Evolutionary conservation across 208 protist genomes (phyloP), one percentile per base, ranked within the genome.

Genomic region (Leishmania braziliensis): DNA sequence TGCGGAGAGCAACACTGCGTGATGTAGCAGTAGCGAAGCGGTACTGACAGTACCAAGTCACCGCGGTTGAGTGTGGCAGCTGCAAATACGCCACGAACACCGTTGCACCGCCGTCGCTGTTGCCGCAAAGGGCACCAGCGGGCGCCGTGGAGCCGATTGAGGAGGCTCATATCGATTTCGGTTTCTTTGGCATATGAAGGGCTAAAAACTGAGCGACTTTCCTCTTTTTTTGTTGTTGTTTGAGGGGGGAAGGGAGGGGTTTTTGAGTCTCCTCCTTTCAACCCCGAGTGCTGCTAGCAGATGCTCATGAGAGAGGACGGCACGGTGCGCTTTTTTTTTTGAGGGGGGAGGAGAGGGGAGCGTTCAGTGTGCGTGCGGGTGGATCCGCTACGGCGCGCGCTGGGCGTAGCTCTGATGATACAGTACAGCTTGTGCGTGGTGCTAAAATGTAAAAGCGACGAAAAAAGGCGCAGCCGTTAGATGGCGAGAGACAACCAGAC

Each of bases 51-150:
- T 2, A 96, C 54, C 20, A 92, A 48, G 46, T 82, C 88, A 3
- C 94, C 92, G 18, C 82, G 77, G 26, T 66, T 29, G 16, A 95
- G 77, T 16, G 78, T 68, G 0, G 83, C 77, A 36, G 62, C 71
- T 0, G 87, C 62, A 23, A 93, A 88, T 5, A 97, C 29, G 18
- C 94, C 92, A 51, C 92, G 91, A 23, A 97, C 85, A 14, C 92
- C 90, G 77, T 95, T 90, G 39, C 36, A 58, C 0, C 75, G 54
- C 6, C 90, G 81, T 8, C 71, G 70, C 0, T 50, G 78, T 53
- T 95, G 91, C 16, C 78, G 62, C 16, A 95, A 70, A 0, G 89
- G 86, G 0, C 78, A 68, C 70, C 75, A 85, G 2, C 48, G 58
- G 20, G 83, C 81, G 12, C 89, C 83, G 48, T 89, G 83, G 6